Conservation (phyloP, 768 basidiomycete species). For the Crepidotus variabilis region DNA sequence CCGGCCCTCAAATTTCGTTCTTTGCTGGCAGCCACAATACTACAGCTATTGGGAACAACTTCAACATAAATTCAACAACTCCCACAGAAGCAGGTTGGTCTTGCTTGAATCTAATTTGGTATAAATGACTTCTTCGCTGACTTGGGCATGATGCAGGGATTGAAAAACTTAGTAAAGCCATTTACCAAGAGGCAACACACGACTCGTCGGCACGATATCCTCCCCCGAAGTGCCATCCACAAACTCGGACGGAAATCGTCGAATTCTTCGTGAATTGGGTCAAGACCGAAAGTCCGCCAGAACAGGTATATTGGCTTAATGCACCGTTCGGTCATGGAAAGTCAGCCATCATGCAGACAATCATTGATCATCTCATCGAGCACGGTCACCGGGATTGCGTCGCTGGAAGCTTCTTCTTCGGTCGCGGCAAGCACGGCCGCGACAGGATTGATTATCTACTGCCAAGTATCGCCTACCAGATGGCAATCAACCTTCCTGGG, state of each 20-base stretch:
- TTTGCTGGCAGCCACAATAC: no score
- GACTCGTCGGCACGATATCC: slow-evolving; percentile 2
- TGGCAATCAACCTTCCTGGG: slow-evolving; percentile 10
- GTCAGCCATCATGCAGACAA: slow-evolving; percentile 14
- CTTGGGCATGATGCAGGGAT: no score
- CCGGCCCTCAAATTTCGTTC: no score
- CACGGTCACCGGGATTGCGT: background rate
- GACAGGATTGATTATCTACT: slow-evolving; percentile 5
- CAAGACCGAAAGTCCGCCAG: background rate
- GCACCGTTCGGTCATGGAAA: slow-evolving; percentile 15
- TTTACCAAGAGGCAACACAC: background rate
- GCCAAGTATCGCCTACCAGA: slow-evolving; percentile 13
- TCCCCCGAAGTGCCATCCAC: slow-evolving; percentile 13
- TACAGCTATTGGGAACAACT: no score
- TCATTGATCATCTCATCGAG: slow-evolving; percentile 8
- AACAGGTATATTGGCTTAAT: slow-evolving; percentile 9
- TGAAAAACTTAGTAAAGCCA: background rate
- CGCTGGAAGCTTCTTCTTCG: slow-evolving; percentile 14
- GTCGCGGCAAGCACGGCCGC: slow-evolving; percentile 1
- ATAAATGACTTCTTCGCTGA: no score
- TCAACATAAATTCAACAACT: no score
- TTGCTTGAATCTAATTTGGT: no score
- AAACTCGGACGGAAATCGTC: slow-evolving; percentile 11
- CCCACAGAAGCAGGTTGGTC: no score
- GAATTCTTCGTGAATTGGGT: slow-evolving; percentile 15